phyloP scores from a whole-genome alignment of 179 eudicot species.

The Vitellaria paradoxa region DNA sequence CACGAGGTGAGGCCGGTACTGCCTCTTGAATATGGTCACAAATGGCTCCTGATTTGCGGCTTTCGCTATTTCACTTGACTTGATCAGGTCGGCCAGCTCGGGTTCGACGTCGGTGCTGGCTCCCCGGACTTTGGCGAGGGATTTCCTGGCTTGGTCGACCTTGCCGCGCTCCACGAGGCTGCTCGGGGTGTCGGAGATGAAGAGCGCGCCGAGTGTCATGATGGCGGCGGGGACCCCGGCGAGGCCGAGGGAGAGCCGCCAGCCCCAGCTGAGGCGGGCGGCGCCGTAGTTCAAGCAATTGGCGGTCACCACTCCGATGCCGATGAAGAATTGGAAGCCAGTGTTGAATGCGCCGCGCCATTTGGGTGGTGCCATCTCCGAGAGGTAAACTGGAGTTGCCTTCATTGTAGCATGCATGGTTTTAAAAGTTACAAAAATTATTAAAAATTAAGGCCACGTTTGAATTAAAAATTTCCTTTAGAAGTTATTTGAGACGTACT shows the following conservation, averaged over 20 bases:
- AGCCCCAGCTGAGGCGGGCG: slow-evolving; percentile 23
- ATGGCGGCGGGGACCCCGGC: slow-evolving; percentile 34
- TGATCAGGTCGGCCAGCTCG: slow-evolving; percentile 32
- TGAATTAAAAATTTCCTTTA: too few species aligned
- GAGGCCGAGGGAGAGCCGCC: slow-evolving; percentile 38
- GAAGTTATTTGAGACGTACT: too few species aligned
- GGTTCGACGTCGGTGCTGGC: slow-evolving; percentile 18
- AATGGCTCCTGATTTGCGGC: slow-evolving; percentile 25
- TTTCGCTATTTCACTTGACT: slow-evolving; percentile 18
- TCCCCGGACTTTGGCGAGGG: slow-evolving; percentile 30
- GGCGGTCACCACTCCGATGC: slow-evolving; percentile 35
- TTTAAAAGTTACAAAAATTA: neutral
- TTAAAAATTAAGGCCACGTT: neutral
- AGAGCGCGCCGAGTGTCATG: slow-evolving; percentile 35
- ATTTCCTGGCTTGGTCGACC: slow-evolving; percentile 18
- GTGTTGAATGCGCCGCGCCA: slow-evolving; percentile 42
- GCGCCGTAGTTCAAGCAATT: slow-evolving; percentile 30
- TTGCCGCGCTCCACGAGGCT: slow-evolving; percentile 41
- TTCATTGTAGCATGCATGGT: slow-evolving; percentile 8
- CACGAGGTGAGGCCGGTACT: slow-evolving; percentile 36
- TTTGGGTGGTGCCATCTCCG: slow-evolving; percentile 40
- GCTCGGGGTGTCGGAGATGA: slow-evolving; percentile 37
- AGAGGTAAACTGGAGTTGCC: slow-evolving; percentile 42
- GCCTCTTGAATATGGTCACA: slow-evolving; percentile 28
- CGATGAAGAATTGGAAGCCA: slow-evolving; percentile 37